Evolutionary conservation across 2,329 filamentous ascomycete species (phyloP).

Genomic region (Aspergillus fumigatus): DNA sequence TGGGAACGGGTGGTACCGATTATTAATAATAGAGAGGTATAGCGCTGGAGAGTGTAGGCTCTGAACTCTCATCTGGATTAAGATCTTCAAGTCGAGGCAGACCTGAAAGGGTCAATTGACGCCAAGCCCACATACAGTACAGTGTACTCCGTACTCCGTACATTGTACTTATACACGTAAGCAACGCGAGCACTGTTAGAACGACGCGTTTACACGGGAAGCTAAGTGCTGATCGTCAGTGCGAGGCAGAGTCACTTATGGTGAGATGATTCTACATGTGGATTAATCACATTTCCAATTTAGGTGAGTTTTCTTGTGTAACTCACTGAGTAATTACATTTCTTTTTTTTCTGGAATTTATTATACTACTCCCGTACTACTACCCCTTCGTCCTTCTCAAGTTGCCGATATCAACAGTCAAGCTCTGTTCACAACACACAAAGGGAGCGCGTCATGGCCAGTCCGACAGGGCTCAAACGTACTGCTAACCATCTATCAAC

Average conservation of each 20-base stretch:
- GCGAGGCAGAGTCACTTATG: neutral
- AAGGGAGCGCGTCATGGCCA: slow-evolving; percentile 22
- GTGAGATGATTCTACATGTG: neutral
- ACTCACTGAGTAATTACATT: neutral
- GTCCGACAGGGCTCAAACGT: slow-evolving; percentile 54
- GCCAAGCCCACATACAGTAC: neutral
- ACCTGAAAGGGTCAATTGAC: neutral
- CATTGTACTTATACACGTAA: neutral
- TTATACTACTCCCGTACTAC: neutral
- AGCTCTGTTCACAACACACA: neutral
- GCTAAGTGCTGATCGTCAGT: neutral
- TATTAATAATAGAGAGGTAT: neutral
- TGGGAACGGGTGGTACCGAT: neutral
- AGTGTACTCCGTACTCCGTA: no score
- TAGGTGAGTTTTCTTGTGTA: neutral
- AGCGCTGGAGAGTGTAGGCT: neutral
- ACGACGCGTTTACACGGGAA: neutral
- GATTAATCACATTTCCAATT: neutral
- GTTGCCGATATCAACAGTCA: neutral
- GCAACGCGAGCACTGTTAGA: neutral
- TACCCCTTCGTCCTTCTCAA: neutral
- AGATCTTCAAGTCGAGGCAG: neutral
- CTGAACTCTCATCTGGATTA: neutral
- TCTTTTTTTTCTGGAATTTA: neutral
- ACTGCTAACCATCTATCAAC: slow-evolving; percentile 51